Evolutionary conservation across 2,329 filamentous ascomycete species (phyloP).

Genomic region (Colletotrichum acutatum): DNA sequence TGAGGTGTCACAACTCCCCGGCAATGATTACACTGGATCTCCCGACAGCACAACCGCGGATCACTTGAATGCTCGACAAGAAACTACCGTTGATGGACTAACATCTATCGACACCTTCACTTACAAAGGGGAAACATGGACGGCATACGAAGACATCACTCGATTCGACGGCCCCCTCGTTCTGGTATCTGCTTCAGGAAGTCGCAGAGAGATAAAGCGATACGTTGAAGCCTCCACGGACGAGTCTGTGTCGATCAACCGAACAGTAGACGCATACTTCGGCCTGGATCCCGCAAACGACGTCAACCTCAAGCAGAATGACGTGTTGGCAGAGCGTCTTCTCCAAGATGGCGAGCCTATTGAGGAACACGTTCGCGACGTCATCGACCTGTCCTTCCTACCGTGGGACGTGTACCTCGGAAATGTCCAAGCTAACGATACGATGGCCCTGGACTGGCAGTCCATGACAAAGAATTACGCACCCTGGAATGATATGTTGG

Average conservation of each 20-base stretch:
- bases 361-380: conserved; percentile 11
- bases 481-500: neutral
- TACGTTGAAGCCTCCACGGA: conserved; percentile 5
- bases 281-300: neutral
- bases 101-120: conserved; percentile 6
- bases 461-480: conserved; percentile 7
- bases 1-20: neutral
- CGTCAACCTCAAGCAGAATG: conserved; percentile 12
- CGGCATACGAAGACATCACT: conserved; percentile 4
- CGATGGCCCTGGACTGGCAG: conserved; percentile 3
- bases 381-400: neutral
- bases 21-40: neutral
- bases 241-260: conserved; percentile 1
- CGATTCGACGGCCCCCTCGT: conserved; percentile 4
- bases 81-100: neutral
- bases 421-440: conserved; percentile 12
- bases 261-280: neutral
- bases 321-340: conserved; percentile 4
- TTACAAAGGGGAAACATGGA: conserved; percentile 14
- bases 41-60: neutral
- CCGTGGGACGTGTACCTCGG: conserved; percentile 14
- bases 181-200: neutral
- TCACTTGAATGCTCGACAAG: neutral
- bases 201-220: conserved; percentile 6
- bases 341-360: conserved; percentile 11